phyloP scores from a whole-genome alignment of 345 rosid genomes.

The Eucalyptus cladocalyx region DNA sequence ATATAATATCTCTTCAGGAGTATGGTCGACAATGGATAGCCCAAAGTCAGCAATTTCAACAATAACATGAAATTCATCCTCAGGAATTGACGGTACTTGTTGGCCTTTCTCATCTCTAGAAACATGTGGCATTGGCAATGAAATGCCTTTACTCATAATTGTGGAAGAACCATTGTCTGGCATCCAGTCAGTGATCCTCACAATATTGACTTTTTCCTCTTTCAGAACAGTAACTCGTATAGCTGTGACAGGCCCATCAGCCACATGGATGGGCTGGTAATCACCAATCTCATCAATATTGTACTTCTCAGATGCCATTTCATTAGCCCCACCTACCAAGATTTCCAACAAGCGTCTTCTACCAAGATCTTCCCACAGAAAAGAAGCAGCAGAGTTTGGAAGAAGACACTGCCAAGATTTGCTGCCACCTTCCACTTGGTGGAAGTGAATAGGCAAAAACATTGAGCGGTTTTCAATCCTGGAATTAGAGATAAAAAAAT shows the following conservation, averaged over 20 bases:
- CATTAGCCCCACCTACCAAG: constrained; percentile 63
- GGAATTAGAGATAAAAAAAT: neutral
- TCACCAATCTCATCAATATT: constrained; percentile 83
- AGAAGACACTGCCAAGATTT: constrained; percentile 88
- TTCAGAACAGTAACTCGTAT: constrained; percentile 66
- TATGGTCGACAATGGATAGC: constrained; percentile 79
- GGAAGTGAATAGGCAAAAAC: constrained; percentile 73
- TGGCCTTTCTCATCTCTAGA: constrained; percentile 35
- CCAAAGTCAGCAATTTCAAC: constrained; percentile 94
- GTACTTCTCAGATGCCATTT: constrained; percentile 40
- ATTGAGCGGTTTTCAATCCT: constrained; percentile 94
- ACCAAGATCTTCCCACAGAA: constrained; percentile 96
- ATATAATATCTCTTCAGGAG: constrained; percentile 92
- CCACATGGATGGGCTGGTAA: constrained; percentile 47
- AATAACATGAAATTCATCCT: constrained; percentile 77
- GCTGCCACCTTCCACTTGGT: constrained; percentile 63
- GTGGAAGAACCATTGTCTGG: constrained; percentile 67
- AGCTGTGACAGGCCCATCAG: constrained; percentile 52
- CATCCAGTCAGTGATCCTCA: constrained; percentile 88
- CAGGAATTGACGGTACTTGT: constrained; percentile 21
- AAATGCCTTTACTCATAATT: constrained; percentile 15
- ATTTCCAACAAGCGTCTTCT: constrained; percentile 58
- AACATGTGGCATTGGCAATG: constrained; percentile 23
- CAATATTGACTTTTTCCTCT: constrained; percentile 74
- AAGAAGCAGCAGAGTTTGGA: constrained; percentile 85